Conservation (phyloP, 768 basidiomycete species). For the Termitomyces sp. region DNA sequence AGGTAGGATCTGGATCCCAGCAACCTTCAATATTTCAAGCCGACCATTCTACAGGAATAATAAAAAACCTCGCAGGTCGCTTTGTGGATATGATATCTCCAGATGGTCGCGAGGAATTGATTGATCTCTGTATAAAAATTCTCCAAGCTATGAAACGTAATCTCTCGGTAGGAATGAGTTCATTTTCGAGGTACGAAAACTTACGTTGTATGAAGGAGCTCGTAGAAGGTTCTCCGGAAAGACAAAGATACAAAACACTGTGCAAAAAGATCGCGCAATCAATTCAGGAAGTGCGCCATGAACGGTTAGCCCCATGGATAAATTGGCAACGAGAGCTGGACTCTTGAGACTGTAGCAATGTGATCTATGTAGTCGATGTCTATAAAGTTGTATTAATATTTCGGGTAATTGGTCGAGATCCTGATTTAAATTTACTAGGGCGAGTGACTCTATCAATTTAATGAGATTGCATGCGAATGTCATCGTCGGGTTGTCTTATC, state of each 20-base stretch:
- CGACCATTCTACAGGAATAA: conserved; percentile 31
- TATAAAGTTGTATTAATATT: background rate
- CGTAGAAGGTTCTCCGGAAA: conserved; percentile 5
- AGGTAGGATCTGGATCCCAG: background rate
- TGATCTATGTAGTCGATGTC: background rate
- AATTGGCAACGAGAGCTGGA: background rate
- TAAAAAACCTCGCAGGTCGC: conserved; percentile 34
- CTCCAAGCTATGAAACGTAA: conserved; percentile 48
- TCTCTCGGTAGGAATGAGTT: conserved; percentile 28
- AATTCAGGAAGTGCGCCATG: conserved; percentile 11
- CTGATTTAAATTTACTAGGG: background rate
- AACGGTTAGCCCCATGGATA: background rate
- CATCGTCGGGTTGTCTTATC: background rate
- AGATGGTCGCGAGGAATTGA: conserved; percentile 24
- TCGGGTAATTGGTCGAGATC: background rate
- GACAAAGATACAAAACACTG: conserved; percentile 24
- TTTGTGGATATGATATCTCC: conserved; percentile 20
- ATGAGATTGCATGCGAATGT: background rate
- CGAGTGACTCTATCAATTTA: no score
- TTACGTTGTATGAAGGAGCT: conserved; percentile 14
- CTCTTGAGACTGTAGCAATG: background rate
- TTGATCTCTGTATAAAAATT: conserved; percentile 37
- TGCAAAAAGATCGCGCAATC: conserved; percentile 25
- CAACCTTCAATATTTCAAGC: background rate
- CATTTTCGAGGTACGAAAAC: background rate